These are phyloP conservation scores for Pueraria montana DNA, from an alignment of 306 rosid species.

Conservation along the genomic window DNA sequence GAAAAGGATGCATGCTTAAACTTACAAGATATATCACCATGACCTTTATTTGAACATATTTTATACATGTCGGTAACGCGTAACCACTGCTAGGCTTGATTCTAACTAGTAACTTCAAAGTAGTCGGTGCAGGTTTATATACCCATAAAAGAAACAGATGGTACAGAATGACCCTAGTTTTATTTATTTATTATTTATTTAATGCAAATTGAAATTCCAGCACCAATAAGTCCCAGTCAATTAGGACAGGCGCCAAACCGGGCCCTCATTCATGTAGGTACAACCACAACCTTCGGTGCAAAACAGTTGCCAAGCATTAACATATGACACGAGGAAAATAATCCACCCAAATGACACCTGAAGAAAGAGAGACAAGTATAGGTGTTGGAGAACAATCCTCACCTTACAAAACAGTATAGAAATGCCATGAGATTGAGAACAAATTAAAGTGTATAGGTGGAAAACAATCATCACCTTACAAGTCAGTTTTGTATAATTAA, in stretches of 20 bases:
- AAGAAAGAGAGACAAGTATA: too few species aligned
- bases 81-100: constrained; percentile 4
- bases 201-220: constrained; percentile 8
- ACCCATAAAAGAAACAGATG: constrained; percentile 1
- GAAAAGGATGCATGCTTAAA: background rate
- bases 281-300: background rate
- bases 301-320: constrained; percentile 10
- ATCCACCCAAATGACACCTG: too few species aligned
- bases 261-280: background rate
- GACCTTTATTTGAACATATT: constrained; percentile 1
- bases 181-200: background rate
- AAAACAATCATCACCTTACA: too few species aligned
- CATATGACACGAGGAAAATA: background rate
- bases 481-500: too few species aligned
- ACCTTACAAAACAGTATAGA: too few species aligned
- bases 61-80: background rate
- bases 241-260: constrained; percentile 24
- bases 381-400: too few species aligned
- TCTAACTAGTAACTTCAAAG: background rate
- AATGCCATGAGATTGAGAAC: too few species aligned
- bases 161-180: constrained; percentile 3
- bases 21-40: background rate
- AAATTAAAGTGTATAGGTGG: too few species aligned
- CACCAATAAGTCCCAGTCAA: constrained; percentile 26
- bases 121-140: background rate